These are phyloP conservation scores for Talaromyces sp. DNA, from an alignment of 2,329 filamentous ascomycete species.

Conservation along the genomic window DNA sequence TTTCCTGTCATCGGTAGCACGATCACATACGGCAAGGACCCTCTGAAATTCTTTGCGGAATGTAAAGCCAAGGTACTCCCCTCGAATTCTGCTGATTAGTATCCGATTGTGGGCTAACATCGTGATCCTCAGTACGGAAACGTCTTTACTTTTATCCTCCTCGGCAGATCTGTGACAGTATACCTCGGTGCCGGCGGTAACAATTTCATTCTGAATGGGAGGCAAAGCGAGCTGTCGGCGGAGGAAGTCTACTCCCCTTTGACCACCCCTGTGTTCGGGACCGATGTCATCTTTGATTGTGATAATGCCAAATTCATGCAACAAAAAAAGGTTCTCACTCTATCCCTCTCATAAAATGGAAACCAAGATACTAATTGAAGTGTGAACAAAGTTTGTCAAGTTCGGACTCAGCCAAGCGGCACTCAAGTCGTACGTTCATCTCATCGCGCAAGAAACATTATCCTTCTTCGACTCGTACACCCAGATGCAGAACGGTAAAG, in stretches of 20 bases:
- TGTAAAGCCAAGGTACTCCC: slow-evolving; percentile 64
- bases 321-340: slow-evolving; percentile 71
- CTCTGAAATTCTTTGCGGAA: slow-evolving; percentile 73
- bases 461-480: slow-evolving; percentile 65
- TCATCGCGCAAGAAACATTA: slow-evolving; percentile 70
- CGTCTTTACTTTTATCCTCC: slow-evolving; percentile 81
- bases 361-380: background rate
- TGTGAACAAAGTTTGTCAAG: slow-evolving; percentile 51
- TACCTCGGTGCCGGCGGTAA: slow-evolving; percentile 77
- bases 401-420: slow-evolving; percentile 58
- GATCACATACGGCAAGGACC: slow-evolving; percentile 46
- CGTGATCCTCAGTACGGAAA: slow-evolving; percentile 63
- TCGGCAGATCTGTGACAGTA: slow-evolving; percentile 85
- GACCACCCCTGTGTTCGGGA: slow-evolving; percentile 67
- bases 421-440: slow-evolving; percentile 66
- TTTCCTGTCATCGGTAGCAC: slow-evolving; percentile 54
- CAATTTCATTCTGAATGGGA: slow-evolving; percentile 88
- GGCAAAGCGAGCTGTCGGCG: slow-evolving; percentile 81
- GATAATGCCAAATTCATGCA: slow-evolving; percentile 91
- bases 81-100: background rate
- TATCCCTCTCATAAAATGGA: background rate
- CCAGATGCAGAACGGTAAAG: slow-evolving; percentile 49
- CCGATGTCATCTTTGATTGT: slow-evolving; percentile 85
- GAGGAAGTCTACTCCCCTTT: slow-evolving; percentile 85
- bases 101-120: background rate